Percentiles rank a stretch among this genome's conserved stretches.
phyloP scores from a whole-genome alignment of 108 stramenopile species.

The Seminavis robusta region DNA sequence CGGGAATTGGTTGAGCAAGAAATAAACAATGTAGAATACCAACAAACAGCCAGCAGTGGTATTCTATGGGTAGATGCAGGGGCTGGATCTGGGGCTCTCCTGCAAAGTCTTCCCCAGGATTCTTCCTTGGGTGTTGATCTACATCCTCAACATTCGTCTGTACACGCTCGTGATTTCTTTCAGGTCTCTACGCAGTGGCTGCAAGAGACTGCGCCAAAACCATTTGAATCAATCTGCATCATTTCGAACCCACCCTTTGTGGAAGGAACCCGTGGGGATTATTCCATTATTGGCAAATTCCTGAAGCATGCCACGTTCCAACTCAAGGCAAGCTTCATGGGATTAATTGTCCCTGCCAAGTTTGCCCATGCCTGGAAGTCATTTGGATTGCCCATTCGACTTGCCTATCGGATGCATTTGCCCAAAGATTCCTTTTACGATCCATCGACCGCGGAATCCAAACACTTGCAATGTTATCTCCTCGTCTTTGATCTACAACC shows the following conservation, averaged over 20 bases:
- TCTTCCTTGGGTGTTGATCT: slow-evolving; percentile 34
- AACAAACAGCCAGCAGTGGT: not conserved
- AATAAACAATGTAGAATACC: too few relatives aligned
- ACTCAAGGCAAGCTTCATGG: slow-evolving; percentile 22
- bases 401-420: slow-evolving; percentile 24
- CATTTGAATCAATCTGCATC: slow-evolving; percentile 10
- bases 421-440: slow-evolving; percentile 43
- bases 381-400: slow-evolving; percentile 18
- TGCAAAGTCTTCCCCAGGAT: slow-evolving; percentile 20
- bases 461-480: slow-evolving; percentile 30
- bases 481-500: slow-evolving; percentile 21
- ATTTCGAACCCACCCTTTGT: slow-evolving; percentile 50
- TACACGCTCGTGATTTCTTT: not conserved
- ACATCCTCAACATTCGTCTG: slow-evolving; percentile 1
- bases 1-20: slow-evolving; percentile 13
- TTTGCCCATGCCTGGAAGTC: slow-evolving; percentile 39
- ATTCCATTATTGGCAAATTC: slow-evolving; percentile 29
- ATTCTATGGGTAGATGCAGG: slow-evolving; percentile 46
- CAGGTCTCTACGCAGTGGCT: slow-evolving; percentile 16
- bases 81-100: slow-evolving; percentile 31
- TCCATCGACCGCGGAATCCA: slow-evolving; percentile 14
- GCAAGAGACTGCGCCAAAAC: not conserved
- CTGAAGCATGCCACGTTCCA: slow-evolving; percentile 27
- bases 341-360: slow-evolving; percentile 32
- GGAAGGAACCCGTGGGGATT: slow-evolving; percentile 28